A percentile compares a stretch with the other conserved stretches of the same genome.
These are phyloP conservation scores for Monosporascus sp. DNA, from an alignment of 2,329 filamentous ascomycete species.

Conservation along the genomic window DNA sequence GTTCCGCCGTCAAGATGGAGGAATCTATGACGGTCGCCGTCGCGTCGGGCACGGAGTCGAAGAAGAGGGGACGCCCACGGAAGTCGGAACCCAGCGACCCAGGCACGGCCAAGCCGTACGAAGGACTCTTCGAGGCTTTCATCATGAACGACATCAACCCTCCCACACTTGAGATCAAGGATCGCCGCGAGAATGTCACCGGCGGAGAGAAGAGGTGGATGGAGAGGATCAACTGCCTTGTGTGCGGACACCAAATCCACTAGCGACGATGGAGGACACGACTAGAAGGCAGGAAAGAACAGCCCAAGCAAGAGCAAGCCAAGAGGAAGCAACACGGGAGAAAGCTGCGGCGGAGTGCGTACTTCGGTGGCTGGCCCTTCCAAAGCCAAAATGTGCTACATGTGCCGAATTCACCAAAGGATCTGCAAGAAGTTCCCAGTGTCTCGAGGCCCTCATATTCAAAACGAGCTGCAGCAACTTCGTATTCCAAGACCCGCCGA, in stretches of 20 bases:
- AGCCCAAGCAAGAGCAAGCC: not conserved
- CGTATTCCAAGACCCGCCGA: too few species aligned
- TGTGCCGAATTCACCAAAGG: too few species aligned
- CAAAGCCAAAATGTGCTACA: too few species aligned
- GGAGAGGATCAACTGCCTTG: conserved; percentile 45
- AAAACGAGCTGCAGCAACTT: too few species aligned
- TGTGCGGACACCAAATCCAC: conserved; percentile 44
- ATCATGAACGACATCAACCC: conserved; percentile 43
- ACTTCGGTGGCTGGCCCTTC: too few species aligned
- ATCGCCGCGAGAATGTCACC: conserved; percentile 41
- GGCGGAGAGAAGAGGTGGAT: conserved; percentile 50
- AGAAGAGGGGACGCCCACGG: conserved; percentile 31
- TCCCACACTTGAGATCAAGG: conserved; percentile 46
- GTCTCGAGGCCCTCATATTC: too few species aligned
- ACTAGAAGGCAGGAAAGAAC: not conserved
- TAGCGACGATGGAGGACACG: conserved; percentile 18
- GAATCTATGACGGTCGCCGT: conserved; percentile 33
- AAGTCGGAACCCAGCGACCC: conserved; percentile 32
- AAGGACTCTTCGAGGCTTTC: conserved; percentile 46
- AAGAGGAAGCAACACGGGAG: too few species aligned
- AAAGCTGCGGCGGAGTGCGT: too few species aligned
- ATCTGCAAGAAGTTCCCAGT: too few species aligned
- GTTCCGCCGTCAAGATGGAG: conserved; percentile 21
- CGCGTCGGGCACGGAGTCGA: conserved; percentile 16
- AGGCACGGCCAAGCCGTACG: conserved; percentile 39